phyloP scores from a whole-genome alignment of 2,329 filamentous ascomycete species.

The Exserohilum rostratum region DNA sequence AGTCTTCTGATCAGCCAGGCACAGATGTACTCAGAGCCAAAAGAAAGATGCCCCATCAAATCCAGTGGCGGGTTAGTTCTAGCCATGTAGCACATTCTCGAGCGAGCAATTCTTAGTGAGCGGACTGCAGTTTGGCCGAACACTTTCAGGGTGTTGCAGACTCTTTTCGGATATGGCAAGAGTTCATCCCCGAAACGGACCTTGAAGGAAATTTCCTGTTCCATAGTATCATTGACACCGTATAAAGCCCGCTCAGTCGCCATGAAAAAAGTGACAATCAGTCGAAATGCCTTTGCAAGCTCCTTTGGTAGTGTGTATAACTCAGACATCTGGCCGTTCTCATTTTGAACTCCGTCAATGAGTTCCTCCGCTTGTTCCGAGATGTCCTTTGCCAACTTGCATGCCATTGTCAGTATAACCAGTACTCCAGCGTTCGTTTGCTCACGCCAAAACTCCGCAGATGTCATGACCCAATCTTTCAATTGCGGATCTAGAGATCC shows the following conservation, averaged over 20 bases:
- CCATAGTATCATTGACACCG: slow-evolving; percentile 15
- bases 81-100: slow-evolving; percentile 38
- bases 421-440: slow-evolving; percentile 20
- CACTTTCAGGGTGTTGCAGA: slow-evolving; percentile 22
- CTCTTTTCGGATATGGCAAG: slow-evolving; percentile 14
- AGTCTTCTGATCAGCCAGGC: slow-evolving; percentile 41
- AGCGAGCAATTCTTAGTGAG: slow-evolving; percentile 22
- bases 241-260: slow-evolving; percentile 36
- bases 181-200: neutral
- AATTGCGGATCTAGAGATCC: slow-evolving; percentile 3
- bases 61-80: slow-evolving; percentile 16
- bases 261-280: slow-evolving; percentile 33
- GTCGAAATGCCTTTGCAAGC: slow-evolving; percentile 30
- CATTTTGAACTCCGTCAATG: slow-evolving; percentile 33
- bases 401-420: slow-evolving; percentile 23
- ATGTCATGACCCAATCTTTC: slow-evolving; percentile 31
- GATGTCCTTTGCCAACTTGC: slow-evolving; percentile 15
- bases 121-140: slow-evolving; percentile 24
- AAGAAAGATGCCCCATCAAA: slow-evolving; percentile 23
- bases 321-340: slow-evolving; percentile 31
- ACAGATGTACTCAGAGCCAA: slow-evolving; percentile 38
- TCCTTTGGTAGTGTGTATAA: slow-evolving; percentile 32
- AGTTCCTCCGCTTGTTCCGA: slow-evolving; percentile 27
- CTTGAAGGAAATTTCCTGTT: neutral
- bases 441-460: slow-evolving; percentile 29